Percentiles rank a stretch among this genome's conserved stretches.
These are phyloP conservation scores for Bifiguratus adelaidae DNA, from an alignment of 192 early-diverging fungal genomes.

Conservation along the genomic window DNA sequence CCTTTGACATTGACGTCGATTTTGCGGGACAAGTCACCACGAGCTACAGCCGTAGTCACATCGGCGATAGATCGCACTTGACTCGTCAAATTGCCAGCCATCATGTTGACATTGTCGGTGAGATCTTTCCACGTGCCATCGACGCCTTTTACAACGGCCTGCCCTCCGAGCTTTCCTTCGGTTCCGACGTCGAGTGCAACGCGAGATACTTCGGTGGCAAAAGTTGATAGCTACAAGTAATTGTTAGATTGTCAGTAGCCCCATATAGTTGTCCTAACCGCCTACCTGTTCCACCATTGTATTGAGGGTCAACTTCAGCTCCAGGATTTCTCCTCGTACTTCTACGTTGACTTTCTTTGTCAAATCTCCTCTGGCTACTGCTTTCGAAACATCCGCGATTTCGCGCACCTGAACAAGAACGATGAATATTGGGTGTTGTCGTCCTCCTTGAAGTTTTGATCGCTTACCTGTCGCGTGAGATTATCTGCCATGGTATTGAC, in stretches of 20 bases:
- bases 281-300: conserved; percentile 56
- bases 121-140: conserved; percentile 55
- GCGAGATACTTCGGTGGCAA: conserved; percentile 37
- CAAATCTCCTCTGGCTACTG: conserved; percentile 56
- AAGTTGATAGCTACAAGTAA: conserved; percentile 53
- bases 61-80: conserved; percentile 61
- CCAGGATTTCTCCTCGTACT: conserved; percentile 54
- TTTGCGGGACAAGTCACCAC: conserved; percentile 43
- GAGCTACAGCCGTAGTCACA: conserved; percentile 48
- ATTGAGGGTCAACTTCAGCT: conserved; percentile 63
- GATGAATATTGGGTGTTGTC: too few relatives aligned
- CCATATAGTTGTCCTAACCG: too few relatives aligned
- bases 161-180: conserved; percentile 49
- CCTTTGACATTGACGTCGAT: conserved; percentile 53
- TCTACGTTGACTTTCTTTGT: conserved; percentile 52
- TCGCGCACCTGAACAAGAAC: conserved; percentile 65
- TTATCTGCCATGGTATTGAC: too few relatives aligned
- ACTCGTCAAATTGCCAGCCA: conserved; percentile 48
- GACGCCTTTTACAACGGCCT: conserved; percentile 38
- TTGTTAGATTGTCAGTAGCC: too few relatives aligned
- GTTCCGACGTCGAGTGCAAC: conserved; percentile 62
- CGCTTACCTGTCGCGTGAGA: too few relatives aligned
- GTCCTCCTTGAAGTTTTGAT: too few relatives aligned
- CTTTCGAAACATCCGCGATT: conserved; percentile 51
- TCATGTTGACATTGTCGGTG: conserved; percentile 53